Evolutionary conservation across 2,329 filamentous ascomycete genomes (phyloP), one percentile per base, ranked within the genome.

Genomic region (Aspergillus sp.): DNA sequence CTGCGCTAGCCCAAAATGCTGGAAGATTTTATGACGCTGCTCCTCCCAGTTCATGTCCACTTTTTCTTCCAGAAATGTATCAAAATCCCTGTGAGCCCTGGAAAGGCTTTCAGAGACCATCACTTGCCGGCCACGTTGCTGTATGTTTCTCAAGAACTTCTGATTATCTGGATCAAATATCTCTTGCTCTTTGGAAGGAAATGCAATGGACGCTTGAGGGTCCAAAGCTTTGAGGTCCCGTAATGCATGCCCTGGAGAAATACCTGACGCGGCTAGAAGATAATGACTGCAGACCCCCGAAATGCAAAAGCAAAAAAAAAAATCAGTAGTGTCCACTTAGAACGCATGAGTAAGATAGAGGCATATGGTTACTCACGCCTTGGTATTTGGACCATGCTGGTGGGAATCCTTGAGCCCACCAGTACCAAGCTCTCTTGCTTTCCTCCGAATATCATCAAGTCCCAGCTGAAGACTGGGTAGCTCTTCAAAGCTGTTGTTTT

Each of bases 31-130:
- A 66, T 87, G 88, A 50, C 91, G 85, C 70, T 97, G 91, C 11
- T 86, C 85, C 56, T 96, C 90, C 90, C 93, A 97, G 65, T 97
- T 90, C 73, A 95, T 85, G 28, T 90, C 88, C 39, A 97, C 83
- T 61, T 95, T 94, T 58, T 96, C 90, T 64, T 97, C 90, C 44
- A 98, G 76, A 64, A 95, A 97, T 48, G 81, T 79, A 64, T 98
- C 90, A 63, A 98, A 97, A 61, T 97, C 93, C 44, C 83, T 82
- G 47, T 91, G 85, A 4, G 90, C 93, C 59, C 90, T 83, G 59
- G 91, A 85, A 48, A 97, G 75, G n/a, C 89, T 88, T 63, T 96
- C 90, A 30, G 87, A 81, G 56, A 96, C 90, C 81, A 95, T 90
- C 60, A 86, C 89, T 45, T 95, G 75, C 4, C 90, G 93, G 12